Percentiles rank a stretch among this genome's conserved stretches.
phyloP scores from a whole-genome alignment of 2,329 filamentous ascomycete genomes.

The Pseudogymnoascus pannorum region DNA sequence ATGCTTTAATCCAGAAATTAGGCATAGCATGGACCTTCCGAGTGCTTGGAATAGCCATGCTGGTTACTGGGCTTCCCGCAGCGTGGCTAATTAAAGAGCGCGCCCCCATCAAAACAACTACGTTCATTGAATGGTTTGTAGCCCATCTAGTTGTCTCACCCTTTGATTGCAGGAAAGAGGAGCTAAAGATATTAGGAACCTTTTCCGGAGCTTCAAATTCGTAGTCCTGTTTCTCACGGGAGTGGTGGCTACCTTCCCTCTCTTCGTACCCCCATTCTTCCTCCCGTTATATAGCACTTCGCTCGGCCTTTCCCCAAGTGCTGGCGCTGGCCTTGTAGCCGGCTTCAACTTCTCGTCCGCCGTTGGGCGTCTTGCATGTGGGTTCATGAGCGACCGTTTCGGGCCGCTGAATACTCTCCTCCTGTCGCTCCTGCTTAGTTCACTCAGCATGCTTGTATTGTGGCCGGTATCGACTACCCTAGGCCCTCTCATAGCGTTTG shows the following conservation, averaged over 20 bases:
- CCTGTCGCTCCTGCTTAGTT: slow-evolving; percentile 42
- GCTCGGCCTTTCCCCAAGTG: slow-evolving; percentile 44
- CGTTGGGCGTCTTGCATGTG: slow-evolving; percentile 47
- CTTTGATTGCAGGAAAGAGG: neutral
- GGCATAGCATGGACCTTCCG: slow-evolving; percentile 46
- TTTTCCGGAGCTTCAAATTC: slow-evolving; percentile 47
- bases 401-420: slow-evolving; percentile 50
- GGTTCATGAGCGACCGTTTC: slow-evolving; percentile 45
- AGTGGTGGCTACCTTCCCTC: slow-evolving; percentile 50
- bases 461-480: slow-evolving; percentile 53
- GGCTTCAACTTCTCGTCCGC: slow-evolving; percentile 56
- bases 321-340: slow-evolving; percentile 50
- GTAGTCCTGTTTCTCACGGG: slow-evolving; percentile 45
- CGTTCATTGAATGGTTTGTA: slow-evolving; percentile 43
- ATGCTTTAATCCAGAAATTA: slow-evolving; percentile 39
- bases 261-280: slow-evolving; percentile 56
- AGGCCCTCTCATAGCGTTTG: slow-evolving; percentile 47
- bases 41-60: slow-evolving; percentile 43
- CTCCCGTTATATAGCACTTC: slow-evolving; percentile 48
- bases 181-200: slow-evolving; percentile 30
- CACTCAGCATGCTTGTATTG: slow-evolving; percentile 51
- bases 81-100: slow-evolving; percentile 47
- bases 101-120: slow-evolving; percentile 30
- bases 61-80: slow-evolving; percentile 48
- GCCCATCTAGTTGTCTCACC: neutral